Evolutionary conservation across 805 yeast species (phyloP).

Genomic region (Yarrowia sp.): DNA sequence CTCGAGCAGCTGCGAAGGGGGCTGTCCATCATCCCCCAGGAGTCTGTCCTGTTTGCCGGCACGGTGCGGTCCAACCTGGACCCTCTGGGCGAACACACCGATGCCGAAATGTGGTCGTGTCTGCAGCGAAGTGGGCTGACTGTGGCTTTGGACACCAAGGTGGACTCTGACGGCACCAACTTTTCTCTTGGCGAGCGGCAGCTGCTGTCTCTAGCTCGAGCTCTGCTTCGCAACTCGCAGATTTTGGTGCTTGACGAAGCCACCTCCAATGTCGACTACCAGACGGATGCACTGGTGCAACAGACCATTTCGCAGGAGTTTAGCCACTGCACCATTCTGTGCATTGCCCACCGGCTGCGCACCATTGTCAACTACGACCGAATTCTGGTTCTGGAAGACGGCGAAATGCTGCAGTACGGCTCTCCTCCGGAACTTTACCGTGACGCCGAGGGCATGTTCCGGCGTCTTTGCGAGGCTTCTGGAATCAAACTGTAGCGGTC

Average conservation of each 20-base stretch:
- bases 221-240: conserved; percentile 67
- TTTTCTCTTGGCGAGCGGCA: conserved; percentile 79
- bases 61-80: conserved; percentile 78
- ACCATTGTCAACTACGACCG: conserved; percentile 67
- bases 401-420: conserved; percentile 62
- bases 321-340: conserved; percentile 66
- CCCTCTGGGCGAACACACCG: conserved; percentile 68
- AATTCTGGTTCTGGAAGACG: conserved; percentile 66
- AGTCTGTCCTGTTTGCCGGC: conserved; percentile 84
- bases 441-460: conserved; percentile 54
- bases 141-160: conserved; percentile 64
- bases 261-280: conserved; percentile 77
- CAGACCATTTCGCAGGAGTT: conserved; percentile 65
- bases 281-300: conserved; percentile 75
- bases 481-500: conserved; percentile 40
- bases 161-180: conserved; percentile 77
- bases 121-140: conserved; percentile 64
- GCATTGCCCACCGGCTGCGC: conserved; percentile 74
- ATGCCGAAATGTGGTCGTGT: conserved; percentile 71
- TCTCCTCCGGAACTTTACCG: conserved; percentile 58
- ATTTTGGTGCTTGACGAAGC: conserved; percentile 78
- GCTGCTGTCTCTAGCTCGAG: conserved; percentile 71
- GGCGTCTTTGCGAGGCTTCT: conserved; percentile 59
- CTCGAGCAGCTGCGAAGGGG: conserved; percentile 71
- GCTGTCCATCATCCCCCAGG: conserved; percentile 86